phyloP scores from a whole-genome alignment of 2,329 filamentous ascomycete species.

The Simplicillium sp. region DNA sequence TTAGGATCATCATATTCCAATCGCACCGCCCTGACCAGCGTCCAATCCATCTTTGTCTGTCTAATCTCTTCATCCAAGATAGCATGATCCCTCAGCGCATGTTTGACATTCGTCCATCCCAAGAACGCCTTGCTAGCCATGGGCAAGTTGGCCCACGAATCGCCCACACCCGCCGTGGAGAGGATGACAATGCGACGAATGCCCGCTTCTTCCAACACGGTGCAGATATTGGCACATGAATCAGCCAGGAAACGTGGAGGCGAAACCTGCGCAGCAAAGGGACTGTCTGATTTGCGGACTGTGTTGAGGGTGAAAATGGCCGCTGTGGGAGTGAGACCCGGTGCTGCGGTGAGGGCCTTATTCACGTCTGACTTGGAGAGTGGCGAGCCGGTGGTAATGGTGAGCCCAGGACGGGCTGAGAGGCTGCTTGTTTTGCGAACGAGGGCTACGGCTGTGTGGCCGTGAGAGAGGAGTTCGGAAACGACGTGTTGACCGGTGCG shows the following conservation, averaged over 20 bases:
- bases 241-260: slow-evolving; percentile 28
- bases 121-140: slow-evolving; percentile 24
- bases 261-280: slow-evolving; percentile 26
- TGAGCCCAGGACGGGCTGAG: slow-evolving; percentile 15
- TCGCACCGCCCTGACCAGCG: slow-evolving; percentile 22
- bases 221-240: slow-evolving; percentile 23
- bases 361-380: slow-evolving; percentile 22
- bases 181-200: slow-evolving; percentile 24
- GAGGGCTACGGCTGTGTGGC: slow-evolving; percentile 27
- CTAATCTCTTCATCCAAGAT: slow-evolving; percentile 26
- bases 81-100: slow-evolving; percentile 25
- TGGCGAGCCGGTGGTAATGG: slow-evolving; percentile 22
- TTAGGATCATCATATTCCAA: slow-evolving; percentile 20
- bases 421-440: slow-evolving; percentile 19
- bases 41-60: slow-evolving; percentile 23
- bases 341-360: slow-evolving; percentile 12
- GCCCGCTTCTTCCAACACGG: slow-evolving; percentile 19
- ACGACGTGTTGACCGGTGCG: slow-evolving; percentile 32
- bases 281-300: slow-evolving; percentile 27
- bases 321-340: slow-evolving; percentile 14
- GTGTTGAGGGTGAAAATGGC: slow-evolving; percentile 30
- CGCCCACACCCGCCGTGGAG: slow-evolving; percentile 28
- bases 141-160: slow-evolving; percentile 24
- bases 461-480: slow-evolving; percentile 23
- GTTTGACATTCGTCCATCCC: slow-evolving; percentile 28